Conservation (phyloP, 768 basidiomycete genomes). For the Mrakia blollopis region DNA sequence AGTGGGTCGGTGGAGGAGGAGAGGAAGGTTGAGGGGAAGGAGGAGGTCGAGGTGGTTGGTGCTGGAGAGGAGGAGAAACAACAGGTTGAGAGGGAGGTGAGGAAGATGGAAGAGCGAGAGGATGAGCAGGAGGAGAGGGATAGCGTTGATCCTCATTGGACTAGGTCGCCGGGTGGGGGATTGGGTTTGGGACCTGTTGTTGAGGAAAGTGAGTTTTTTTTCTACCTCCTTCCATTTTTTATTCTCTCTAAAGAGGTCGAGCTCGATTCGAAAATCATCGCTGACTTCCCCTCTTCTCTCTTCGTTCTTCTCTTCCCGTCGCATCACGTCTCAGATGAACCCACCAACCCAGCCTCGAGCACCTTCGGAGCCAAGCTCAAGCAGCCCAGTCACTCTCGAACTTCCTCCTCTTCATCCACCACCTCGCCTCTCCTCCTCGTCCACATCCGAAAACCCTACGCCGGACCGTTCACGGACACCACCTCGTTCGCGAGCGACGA, state of each 20-base stretch:
- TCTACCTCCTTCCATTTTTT: not conserved
- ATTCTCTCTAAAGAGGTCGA: not conserved
- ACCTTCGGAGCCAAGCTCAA: not conserved
- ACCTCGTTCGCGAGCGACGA: conserved; percentile 2
- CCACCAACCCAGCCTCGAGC: not conserved
- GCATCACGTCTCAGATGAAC: not conserved
- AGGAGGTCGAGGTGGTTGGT: not conserved
- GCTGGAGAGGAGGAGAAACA: not conserved
- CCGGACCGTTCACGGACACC: conserved; percentile 13
- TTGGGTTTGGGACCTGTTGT: not conserved
- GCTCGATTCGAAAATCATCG: too few species aligned
- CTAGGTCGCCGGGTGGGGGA: not conserved
- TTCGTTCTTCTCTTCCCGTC: not conserved
- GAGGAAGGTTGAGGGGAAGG: not conserved
- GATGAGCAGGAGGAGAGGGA: conserved; percentile 4
- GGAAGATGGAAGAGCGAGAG: not conserved
- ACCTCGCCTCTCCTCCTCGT: conserved; percentile 10
- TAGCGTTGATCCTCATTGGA: not conserved
- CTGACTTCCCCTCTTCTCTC: not conserved
- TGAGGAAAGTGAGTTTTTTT: not conserved
- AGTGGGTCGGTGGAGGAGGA: not conserved
- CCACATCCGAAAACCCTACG: conserved; percentile 18
- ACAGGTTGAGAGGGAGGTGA: not conserved
- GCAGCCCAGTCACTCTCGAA: not conserved
- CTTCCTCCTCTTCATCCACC: not conserved